Evolutionary conservation across 192 early-diverging fungal genomes (phyloP), one percentile per base, ranked within the genome.

Genomic region (Rhizophlyctis rosea): DNA sequence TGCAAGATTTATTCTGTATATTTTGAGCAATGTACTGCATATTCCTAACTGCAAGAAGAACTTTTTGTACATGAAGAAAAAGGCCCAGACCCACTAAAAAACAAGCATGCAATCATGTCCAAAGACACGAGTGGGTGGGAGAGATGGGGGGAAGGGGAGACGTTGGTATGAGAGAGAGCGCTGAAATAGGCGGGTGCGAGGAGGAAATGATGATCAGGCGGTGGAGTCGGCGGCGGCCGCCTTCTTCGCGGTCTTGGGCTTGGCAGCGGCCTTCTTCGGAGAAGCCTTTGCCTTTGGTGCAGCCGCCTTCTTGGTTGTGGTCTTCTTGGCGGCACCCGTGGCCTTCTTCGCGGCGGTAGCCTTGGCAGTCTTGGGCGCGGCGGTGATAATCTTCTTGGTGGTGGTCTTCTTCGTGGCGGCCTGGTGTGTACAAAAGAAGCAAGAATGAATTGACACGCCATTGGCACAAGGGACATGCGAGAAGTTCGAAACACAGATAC

Each of bases 201-300:
- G n/a, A n/a, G n/a, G n/a, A n/a, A n/a, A n/a, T n/a, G n/a, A n/a
- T n/a, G n/a, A n/a, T n/a, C n/a, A n/a, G n/a, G n/a, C n/a, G n/a
- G n/a, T n/a, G n/a, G n/a, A n/a, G n/a, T n/a, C n/a, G n/a, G n/a
- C n/a, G n/a, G n/a, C n/a, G 34, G 69, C 54, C 1, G 61, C 47
- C 27, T 53, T 23, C 18, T 11, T 62, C 50, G 76, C 68, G 47
- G 59, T 73, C 59, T 79, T 79, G 77, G 81, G 76, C 57, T 62
- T 63, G 23, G 67, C 61, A 50, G 72, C 70, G 59, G 83, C 33
- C 36, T 57, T 55, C 60, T 69, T 69, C n/a, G 47, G 24, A 16
- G 61, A 25, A 24, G 47, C 51, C 52, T 66, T 69, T 31, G 57
- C 61, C 7, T 54, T 28, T 1, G 52, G 36, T 5, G 58, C 64